Evolutionary conservation across 2,329 filamentous ascomycete species (phyloP).

Genomic region (Delphinella strobiligena): DNA sequence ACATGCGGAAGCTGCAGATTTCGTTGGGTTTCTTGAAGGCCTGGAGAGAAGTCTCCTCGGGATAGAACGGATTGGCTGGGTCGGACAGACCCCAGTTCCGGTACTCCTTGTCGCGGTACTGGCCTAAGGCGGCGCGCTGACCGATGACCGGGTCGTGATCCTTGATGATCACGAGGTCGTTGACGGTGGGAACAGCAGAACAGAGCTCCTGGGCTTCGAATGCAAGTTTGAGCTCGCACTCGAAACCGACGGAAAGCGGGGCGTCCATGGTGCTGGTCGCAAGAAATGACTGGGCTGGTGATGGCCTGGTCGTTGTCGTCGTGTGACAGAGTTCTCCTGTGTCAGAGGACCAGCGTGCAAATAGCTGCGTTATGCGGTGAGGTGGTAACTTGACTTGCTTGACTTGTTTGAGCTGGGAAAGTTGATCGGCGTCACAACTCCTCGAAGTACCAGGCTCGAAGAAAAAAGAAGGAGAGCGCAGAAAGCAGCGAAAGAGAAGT

Average conservation of each 20-base stretch:
- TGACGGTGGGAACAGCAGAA: slow-evolving; percentile 1
- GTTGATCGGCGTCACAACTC: too few relatives aligned
- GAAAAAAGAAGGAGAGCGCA: too few relatives aligned
- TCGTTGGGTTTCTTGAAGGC: neutral
- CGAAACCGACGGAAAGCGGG: slow-evolving; percentile 9
- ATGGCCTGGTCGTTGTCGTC: too few relatives aligned
- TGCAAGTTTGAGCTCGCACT: slow-evolving; percentile 8
- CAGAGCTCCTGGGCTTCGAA: slow-evolving; percentile 7
- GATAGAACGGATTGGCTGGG: neutral
- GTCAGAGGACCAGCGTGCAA: neutral
- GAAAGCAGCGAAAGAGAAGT: too few relatives aligned
- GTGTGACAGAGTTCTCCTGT: neutral
- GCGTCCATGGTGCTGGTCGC: neutral
- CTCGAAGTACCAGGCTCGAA: too few relatives aligned
- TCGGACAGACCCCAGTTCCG: neutral
- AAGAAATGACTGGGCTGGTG: neutral
- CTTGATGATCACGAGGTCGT: slow-evolving; percentile 4
- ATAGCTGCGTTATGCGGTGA: neutral
- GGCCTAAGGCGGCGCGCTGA: neutral
- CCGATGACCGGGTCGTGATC: neutral
- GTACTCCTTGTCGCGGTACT: neutral
- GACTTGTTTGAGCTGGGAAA: too few relatives aligned
- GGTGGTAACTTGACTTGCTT: too few relatives aligned
- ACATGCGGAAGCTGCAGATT: neutral
- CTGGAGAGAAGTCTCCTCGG: neutral